Evolutionary conservation across 768 basidiomycete genomes (phyloP), one percentile per base, ranked within the genome.

Genomic region (Podaxis rugospora): DNA sequence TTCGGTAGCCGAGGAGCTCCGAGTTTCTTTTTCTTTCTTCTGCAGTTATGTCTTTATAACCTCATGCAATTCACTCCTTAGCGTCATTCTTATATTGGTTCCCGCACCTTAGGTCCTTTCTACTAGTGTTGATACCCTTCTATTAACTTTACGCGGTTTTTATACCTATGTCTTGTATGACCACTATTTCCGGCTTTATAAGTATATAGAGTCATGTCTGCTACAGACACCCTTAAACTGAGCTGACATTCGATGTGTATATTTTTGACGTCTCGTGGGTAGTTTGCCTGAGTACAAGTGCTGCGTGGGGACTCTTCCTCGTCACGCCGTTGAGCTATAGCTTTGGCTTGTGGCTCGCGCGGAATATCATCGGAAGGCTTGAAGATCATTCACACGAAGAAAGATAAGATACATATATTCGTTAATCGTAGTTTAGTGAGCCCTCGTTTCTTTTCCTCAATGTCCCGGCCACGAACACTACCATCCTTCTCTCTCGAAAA

Each of bases 401-500:
- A 23, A 27, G 47, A 49, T 49, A 49, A 49, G 47, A 49, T 49
- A 13, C 23, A 32, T 7, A 32, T 40, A n/a, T 11, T n/a, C n/a
- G 40, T 23, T 47, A n/a, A 7, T n/a, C 5, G 21, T 25, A n/a
- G 18, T n/a, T n/a, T 5, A 7, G 46, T 10, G 21, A 47, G 2
- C 16, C 5, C 46, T 47, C 46, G 18, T 10, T 5, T 14, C 18
- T 21, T 28, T 14, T n/a, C 16, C 64, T 36, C 66, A n/a, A 51
- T 63, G 39, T 62, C 59, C 46, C 47, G 65, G 46, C 76, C 79
- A 13, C 83, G 77, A 68, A 84, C 86, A 4, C 80, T 95, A 39
- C 83, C 88, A 9, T 80, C 83, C 27, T 90, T 96, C 69, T 93
- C 92, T 9, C 82, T 96, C 78, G 78, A 85, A 70, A 82, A 81